phyloP scores from a whole-genome alignment of 2,329 filamentous ascomycete genomes.

The Phyllosticta citrichinensis region DNA sequence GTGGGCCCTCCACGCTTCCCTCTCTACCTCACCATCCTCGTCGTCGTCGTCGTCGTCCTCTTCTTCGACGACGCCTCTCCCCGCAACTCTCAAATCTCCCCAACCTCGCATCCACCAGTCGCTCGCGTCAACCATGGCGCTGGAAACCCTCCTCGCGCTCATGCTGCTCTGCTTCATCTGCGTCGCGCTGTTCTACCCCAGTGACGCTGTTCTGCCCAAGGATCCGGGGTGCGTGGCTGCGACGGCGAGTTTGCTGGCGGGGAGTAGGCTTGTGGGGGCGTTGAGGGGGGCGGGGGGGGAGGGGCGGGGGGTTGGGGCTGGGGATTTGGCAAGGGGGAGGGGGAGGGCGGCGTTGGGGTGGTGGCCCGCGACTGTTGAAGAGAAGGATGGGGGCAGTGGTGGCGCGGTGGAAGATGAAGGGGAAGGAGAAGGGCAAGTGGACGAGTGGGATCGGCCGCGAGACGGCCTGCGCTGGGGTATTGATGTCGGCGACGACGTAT shows the following conservation, averaged over 20 bases:
- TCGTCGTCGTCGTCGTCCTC: too few species aligned
- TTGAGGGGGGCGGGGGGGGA: background rate
- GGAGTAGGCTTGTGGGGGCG: background rate
- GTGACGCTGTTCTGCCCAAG: background rate
- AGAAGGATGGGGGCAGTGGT: background rate
- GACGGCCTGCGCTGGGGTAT: slow-evolving; percentile 4
- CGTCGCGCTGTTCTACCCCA: background rate
- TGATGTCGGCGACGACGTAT: background rate
- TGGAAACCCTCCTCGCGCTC: background rate
- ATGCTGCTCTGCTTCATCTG: background rate
- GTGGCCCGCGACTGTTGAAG: background rate
- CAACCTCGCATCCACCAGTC: background rate
- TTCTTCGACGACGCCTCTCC: background rate
- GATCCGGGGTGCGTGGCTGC: background rate
- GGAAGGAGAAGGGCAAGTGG: background rate
- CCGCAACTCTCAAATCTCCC: background rate
- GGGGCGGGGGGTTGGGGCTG: too few species aligned
- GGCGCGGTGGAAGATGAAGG: background rate
- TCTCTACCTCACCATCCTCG: background rate
- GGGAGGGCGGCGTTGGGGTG: slow-evolving; percentile 1
- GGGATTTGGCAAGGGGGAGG: background rate
- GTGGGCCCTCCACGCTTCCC: background rate
- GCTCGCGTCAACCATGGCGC: background rate
- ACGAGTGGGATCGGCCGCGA: background rate
- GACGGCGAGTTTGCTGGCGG: background rate